Evolutionary conservation across 768 basidiomycete species (phyloP).

Genomic region (Leccinellum albellum): DNA sequence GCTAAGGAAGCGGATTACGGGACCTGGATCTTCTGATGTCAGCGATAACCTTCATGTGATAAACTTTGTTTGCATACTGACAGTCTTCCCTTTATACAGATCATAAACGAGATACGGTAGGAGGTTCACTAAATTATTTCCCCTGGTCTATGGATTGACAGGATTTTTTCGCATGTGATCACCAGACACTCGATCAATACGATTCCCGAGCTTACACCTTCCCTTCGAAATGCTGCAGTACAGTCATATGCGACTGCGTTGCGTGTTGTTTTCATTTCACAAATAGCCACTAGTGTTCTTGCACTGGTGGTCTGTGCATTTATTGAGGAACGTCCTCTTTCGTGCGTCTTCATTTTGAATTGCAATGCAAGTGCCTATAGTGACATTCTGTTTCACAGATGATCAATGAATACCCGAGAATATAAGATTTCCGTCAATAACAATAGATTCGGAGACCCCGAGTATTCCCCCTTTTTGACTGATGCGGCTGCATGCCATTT

Average conservation of each 20-base stretch:
- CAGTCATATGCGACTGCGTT: constrained; percentile 78
- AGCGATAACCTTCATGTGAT: constrained; percentile 32
- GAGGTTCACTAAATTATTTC: constrained; percentile 9
- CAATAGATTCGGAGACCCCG: neutral
- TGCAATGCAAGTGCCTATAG: neutral
- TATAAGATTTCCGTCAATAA: neutral
- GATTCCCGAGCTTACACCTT: constrained; percentile 61
- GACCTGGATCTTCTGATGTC: constrained; percentile 69
- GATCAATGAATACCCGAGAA: neutral
- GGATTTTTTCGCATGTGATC: constrained; percentile 24
- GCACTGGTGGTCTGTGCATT: constrained; percentile 66
- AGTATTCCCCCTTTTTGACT: neutral
- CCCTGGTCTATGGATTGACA: constrained; percentile 13
- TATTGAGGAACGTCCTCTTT: constrained; percentile 69
- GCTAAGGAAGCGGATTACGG: constrained; percentile 71
- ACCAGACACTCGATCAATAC: constrained; percentile 65
- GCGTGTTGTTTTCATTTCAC: constrained; percentile 79
- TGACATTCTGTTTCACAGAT: neutral
- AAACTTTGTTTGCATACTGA: constrained; percentile 13
- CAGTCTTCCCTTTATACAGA: constrained; percentile 40
- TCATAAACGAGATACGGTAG: constrained; percentile 69
- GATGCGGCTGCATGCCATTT: no score
- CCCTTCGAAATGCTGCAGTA: constrained; percentile 56
- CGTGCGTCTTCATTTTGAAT: constrained; percentile 24
- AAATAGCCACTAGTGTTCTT: constrained; percentile 62